A percentile compares a stretch with the other conserved stretches of the same genome.
Conservation (phyloP, 441 rosid species). For the Macaranga tanarius region DNA sequence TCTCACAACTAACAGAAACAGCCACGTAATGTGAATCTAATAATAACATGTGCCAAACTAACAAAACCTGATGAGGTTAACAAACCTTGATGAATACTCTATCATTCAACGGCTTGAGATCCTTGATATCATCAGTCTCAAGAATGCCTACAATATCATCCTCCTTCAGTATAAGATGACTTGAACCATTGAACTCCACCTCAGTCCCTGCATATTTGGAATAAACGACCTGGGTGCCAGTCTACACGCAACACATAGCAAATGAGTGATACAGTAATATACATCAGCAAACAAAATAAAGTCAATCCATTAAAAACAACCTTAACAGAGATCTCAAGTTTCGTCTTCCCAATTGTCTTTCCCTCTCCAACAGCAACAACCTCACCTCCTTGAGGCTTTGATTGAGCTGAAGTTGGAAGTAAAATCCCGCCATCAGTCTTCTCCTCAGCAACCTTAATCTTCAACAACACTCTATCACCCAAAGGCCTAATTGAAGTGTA, state of each 20-base stretch:
- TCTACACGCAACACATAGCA: constrained; percentile 36
- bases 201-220: constrained; percentile 93
- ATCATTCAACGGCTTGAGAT: constrained; percentile 89
- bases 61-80: not conserved
- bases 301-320: constrained; percentile 31
- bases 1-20: too few species aligned
- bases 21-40: not conserved
- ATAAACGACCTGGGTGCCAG: constrained; percentile 74
- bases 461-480: constrained; percentile 84
- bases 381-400: constrained; percentile 91
- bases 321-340: constrained; percentile 56
- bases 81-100: constrained; percentile 77
- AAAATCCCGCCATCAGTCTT: constrained; percentile 83
- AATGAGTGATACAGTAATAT: not conserved
- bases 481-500: constrained; percentile 79
- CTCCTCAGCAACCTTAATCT: constrained; percentile 82
- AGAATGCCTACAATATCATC: constrained; percentile 87
- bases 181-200: constrained; percentile 70
- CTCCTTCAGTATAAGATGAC: constrained; percentile 84
- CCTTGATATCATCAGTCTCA: constrained; percentile 87
- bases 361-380: constrained; percentile 94
- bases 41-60: not conserved
- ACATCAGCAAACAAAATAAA: not conserved
- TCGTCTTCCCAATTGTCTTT: constrained; percentile 57
- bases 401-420: constrained; percentile 73